phyloP scores from a whole-genome alignment of 805 yeast species.

The Metschnikowia orientalis region DNA sequence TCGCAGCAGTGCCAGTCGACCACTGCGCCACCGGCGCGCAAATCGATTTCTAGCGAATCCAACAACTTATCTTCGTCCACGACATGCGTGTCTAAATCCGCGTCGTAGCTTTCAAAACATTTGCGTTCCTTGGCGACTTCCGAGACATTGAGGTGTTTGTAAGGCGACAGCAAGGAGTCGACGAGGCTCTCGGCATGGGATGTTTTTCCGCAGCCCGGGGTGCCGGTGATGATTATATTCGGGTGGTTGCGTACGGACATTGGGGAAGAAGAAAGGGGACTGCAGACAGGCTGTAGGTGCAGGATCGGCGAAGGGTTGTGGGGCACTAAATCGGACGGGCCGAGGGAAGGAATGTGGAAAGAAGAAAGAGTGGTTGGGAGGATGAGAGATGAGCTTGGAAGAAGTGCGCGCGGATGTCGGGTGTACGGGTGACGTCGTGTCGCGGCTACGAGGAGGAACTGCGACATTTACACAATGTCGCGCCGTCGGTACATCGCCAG shows the following conservation, averaged over 20 bases:
- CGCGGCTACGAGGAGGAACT: no score
- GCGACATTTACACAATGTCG: no score
- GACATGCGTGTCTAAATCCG: slow-evolving; percentile 75
- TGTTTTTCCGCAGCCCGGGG: slow-evolving; percentile 90
- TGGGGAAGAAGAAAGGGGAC: slow-evolving; percentile 1
- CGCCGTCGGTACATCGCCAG: no score
- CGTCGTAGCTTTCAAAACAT: slow-evolving; percentile 82
- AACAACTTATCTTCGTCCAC: slow-evolving; percentile 89
- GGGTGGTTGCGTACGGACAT: slow-evolving; percentile 32
- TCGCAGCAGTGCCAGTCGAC: slow-evolving; percentile 99
- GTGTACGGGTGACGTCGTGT: no score
- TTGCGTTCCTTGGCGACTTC: slow-evolving; percentile 75
- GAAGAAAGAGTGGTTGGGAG: no score
- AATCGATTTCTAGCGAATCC: slow-evolving; percentile 73
- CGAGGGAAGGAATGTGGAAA: no score
- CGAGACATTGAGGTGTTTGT: slow-evolving; percentile 61
- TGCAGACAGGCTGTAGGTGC: no score
- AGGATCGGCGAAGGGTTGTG: no score
- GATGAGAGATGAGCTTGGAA: no score
- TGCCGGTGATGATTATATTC: slow-evolving; percentile 88
- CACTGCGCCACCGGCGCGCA: slow-evolving; percentile 81
- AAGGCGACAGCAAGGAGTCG: slow-evolving; percentile 42
- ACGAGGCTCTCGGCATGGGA: slow-evolving; percentile 64
- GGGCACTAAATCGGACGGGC: no score
- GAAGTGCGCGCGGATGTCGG: no score